phyloP scores from a whole-genome alignment of 345 rosid genomes.

The Ceriops decandra region DNA sequence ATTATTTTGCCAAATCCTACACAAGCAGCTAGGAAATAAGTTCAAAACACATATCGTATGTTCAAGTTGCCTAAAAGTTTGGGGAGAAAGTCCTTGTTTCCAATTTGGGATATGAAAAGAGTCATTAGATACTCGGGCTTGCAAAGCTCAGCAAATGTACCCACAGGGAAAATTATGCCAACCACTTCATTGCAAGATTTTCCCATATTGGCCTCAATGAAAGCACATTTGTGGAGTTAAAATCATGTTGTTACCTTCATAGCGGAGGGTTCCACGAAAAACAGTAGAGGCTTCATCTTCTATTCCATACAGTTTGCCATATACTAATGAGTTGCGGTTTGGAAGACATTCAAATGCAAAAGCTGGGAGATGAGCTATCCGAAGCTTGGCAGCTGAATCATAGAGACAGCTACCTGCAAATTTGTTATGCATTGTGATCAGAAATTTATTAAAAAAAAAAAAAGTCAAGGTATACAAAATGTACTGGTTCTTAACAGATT shows the following conservation, averaged over 20 bases:
- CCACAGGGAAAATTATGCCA: not conserved
- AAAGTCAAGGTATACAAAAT: not conserved
- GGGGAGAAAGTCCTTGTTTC: not conserved
- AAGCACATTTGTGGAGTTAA: conserved; percentile 1
- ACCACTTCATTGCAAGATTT: not conserved
- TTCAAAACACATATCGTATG: not conserved
- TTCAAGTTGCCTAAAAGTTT: not conserved
- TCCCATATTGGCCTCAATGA: conserved; percentile 1
- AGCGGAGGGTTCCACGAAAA: conserved; percentile 91
- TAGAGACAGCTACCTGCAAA: conserved; percentile 62
- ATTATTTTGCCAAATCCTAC: conserved; percentile 73
- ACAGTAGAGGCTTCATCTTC: conserved; percentile 70
- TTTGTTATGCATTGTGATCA: conserved; percentile 12
- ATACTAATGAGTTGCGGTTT: conserved; percentile 76
- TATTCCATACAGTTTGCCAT: conserved; percentile 74
- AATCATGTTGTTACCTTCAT: conserved; percentile 57
- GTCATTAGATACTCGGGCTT: not conserved
- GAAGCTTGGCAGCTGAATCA: conserved; percentile 60
- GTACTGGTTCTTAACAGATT: not conserved
- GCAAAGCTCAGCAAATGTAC: no score
- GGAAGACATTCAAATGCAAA: conserved; percentile 93
- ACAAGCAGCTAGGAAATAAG: conserved; percentile 16
- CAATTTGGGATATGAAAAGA: not conserved
- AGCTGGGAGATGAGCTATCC: conserved; percentile 81
- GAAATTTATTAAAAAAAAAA: not conserved